Base-by-base conservation (phyloP, 805 yeast genomes). In the Sungouiella blattae region DNA sequence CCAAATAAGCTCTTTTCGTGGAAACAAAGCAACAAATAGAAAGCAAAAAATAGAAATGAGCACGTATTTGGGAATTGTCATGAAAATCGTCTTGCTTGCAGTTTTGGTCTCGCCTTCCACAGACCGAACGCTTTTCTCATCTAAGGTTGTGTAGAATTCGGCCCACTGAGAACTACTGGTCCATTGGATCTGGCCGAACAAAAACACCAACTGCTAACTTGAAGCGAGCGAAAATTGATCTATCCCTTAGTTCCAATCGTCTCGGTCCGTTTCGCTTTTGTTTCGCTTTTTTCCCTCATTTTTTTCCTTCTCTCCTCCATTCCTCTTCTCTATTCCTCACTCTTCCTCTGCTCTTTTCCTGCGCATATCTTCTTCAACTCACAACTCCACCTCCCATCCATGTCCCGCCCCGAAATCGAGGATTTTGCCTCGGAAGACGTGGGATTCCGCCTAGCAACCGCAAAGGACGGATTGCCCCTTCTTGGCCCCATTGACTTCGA, bases 391-490 rank as follows among this genome's bases (percentile, higher is more conserved):
- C 22, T 9, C 6, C 6, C 6, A 6, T 20, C 22, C 22, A 36
- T 36, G 40, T 12, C 33, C 22, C 30, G 35, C 18, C 32, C 25
- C 15, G 49, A 45, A 21, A 33, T 45, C 5, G 44, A 40, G 18
- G 51, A 47, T 33, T 21, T 28, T 5, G 30, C 49, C 5, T 60
- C 71, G 4, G 71, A 68, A 39, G 71, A 68, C 43, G 59, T 67
- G 39, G 77, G 77, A 5, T 73, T 71, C 56, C 69, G 64, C 22
- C 46, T 71, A 13, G 68, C 65, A n/a, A 40, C 59, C 5, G 40
- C 43, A 9, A 62, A 53, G 33, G 47, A 56, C 11, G 75, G 71
- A 2, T 29, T 43, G 14, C 32, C 23, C n/a, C 40, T 54, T 2
- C 48, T 52, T 18, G 43, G 43, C 38, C 33, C 71, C 62, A 12